Evolutionary conservation across 2,329 filamentous ascomycete genomes (phyloP), one percentile per base, ranked within the genome.

Genomic region (Amauroascus niger): DNA sequence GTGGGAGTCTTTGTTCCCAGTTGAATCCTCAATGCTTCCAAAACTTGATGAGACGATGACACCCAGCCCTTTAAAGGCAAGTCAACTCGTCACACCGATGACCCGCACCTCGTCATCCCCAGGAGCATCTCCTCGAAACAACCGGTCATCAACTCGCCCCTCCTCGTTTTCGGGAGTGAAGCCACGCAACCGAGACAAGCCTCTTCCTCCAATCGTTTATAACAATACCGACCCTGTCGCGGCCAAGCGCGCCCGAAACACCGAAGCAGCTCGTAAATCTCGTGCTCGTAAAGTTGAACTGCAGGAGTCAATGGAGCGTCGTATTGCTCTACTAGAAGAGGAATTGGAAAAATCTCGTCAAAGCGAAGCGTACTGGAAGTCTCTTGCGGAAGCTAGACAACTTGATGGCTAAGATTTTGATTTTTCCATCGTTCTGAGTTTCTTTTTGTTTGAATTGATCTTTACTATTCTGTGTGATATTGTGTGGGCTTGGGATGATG

Each of bases 171-270:
- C 84, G 60, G 87, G 87, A 57, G 82, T 94, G 53, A 79, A 73
- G 65, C 73, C 85, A 63, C 85, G 87, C 60, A 84, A 86, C 67
- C 86, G 87, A 59, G 83, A 88, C 65, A 91, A 90, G 77, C 83
- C 86, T 58, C 75, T 95, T 53, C 84, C 86, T 58, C 83, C 84
- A 6, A 90, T 95, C 67, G 74, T 85, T 57, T 80, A 89, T 35
- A 87, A 96, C 61, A 80, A 83, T 0, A 73, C 63, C 40, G 90
- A 96, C 64, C 80, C 79, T 8, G 69, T 86, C n/a, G 88, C 88
- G 18, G 80, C 90, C 77, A 96, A 96, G 82, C 87, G 91, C 68
- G 90, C 89, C 49, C 86, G 89, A 61, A 97, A 96, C 70, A 95
- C 89, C 7, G 80, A 94, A 68, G 91, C 91, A 16, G 91, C 91